Base-by-base conservation (phyloP, 495 filamentous ascomycete genomes). In the Aspergillus panamensis region DNA sequence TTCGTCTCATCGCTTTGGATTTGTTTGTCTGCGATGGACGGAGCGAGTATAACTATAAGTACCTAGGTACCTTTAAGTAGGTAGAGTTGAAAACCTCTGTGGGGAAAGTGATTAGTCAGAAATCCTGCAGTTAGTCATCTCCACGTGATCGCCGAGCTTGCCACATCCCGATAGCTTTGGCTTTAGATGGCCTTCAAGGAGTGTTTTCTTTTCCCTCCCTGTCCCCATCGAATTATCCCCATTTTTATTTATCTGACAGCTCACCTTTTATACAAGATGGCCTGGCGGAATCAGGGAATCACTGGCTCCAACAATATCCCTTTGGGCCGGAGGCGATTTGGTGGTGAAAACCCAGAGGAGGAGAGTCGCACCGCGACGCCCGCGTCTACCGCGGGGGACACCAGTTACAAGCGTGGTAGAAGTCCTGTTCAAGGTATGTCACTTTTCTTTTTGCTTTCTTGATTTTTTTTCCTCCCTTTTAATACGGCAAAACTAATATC, bases 301-400 rank as follows among this genome's bases (percentile, higher is more conserved):
- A 99, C 95, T 12, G 95, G 95, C 48, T 97, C 95, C 44, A 99
- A 99, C 77, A 97, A 97, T 64, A 94, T 97, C 67, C 95, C 95
- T 61, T 76, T 99, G 58, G 95, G 95, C 61, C 81, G 87, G 57
- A 91, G 95, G 65, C 89, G 92, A 59, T 95, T 97, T 62, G 86
- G 82, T 52, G 88, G 81, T 53, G 87, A 88, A 50, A 84, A 83
- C 37, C 60, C 66, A 45, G 77, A 81, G 65, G 81, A 79, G 60
- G 80, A 77, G 31, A 75, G 80, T 65, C 83, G 85, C 66, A 84
- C 80, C 56, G 77, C 79, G 58, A 78, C 75, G 57, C 76, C 78
- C 62, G 74, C 82, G 14, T 73, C 79, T 37, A 65, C 73, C 21
- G 73, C 66, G 53, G 65, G 74, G 30, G 81, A 84, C 47, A 70